phyloP scores from a whole-genome alignment of 345 rosid genomes.

The Camelina sativa region DNA sequence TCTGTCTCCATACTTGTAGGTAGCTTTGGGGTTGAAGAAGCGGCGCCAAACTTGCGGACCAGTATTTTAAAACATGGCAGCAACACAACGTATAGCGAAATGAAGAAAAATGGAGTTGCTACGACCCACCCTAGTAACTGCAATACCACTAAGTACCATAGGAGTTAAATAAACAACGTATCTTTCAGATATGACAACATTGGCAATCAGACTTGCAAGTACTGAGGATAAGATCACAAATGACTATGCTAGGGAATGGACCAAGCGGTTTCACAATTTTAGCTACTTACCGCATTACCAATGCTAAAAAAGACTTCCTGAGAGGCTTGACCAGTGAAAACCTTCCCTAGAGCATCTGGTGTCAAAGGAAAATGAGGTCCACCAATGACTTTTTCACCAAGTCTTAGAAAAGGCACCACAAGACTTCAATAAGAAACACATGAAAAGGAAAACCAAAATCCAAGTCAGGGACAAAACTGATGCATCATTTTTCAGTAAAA shows the following conservation, averaged over 20 bases:
- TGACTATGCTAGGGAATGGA: neutral
- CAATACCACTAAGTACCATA: conserved; percentile 20
- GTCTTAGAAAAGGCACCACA: conserved; percentile 89
- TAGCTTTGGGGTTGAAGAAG: conserved; percentile 24
- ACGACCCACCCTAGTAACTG: conserved; percentile 50
- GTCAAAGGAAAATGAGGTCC: conserved; percentile 93
- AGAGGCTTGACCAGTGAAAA: conserved; percentile 89
- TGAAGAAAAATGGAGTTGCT: conserved; percentile 42
- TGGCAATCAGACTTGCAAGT: neutral
- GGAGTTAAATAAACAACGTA: neutral
- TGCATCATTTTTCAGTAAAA: neutral
- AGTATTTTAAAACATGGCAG: conserved; percentile 44
- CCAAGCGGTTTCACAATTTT: neutral
- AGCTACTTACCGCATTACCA: conserved; percentile 76
- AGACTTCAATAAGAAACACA: conserved; percentile 56
- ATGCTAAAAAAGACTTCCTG: conserved; percentile 72
- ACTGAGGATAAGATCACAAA: neutral
- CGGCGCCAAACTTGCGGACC: conserved; percentile 34
- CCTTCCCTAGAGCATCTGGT: conserved; percentile 89
- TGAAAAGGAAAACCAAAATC: conserved; percentile 17
- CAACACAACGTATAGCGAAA: conserved; percentile 36
- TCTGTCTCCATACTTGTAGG: conserved; percentile 33
- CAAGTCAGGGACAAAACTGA: conserved; percentile 11
- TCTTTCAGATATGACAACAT: neutral
- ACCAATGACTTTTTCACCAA: conserved; percentile 77